Percentiles rank a stretch among this genome's conserved stretches.
Evolutionary conservation across 352 stramenopile genomes (phyloP).

Genomic region (Globisporangium orthogonon): DNA sequence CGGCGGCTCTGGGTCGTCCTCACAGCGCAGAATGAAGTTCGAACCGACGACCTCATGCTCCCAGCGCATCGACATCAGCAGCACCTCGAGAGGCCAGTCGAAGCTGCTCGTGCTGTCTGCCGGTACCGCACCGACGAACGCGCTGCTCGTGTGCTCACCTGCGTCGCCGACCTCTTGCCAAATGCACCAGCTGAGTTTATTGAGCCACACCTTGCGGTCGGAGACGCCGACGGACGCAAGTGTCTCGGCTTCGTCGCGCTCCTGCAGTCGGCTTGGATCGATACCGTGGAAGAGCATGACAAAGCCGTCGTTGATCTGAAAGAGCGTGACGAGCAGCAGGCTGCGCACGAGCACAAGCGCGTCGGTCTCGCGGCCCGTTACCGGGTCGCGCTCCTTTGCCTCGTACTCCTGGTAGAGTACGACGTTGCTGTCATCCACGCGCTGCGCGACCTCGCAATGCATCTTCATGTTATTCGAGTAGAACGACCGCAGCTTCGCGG

Average conservation of each 20-base stretch:
- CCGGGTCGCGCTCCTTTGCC: constrained; percentile 14
- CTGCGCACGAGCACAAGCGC: constrained; percentile 18
- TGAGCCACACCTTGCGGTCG: constrained; percentile 15
- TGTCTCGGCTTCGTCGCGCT: constrained; percentile 15
- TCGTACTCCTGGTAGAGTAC: constrained; percentile 34
- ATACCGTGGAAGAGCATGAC: constrained; percentile 33
- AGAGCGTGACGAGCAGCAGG: constrained; percentile 29
- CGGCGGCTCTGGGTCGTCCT: constrained; percentile 4
- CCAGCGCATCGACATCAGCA: constrained; percentile 18
- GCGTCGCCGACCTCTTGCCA: constrained; percentile 10
- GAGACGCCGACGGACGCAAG: constrained; percentile 15
- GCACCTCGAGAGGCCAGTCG: constrained; percentile 24
- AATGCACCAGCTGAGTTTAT: constrained; percentile 24
- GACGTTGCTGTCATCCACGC: constrained; percentile 27
- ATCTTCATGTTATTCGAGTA: constrained; percentile 31
- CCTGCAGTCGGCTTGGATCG: constrained; percentile 16
- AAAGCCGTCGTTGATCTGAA: constrained; percentile 25
- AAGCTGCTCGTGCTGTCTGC: constrained; percentile 8
- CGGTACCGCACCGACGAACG: constrained; percentile 19
- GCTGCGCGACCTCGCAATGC: constrained; percentile 22
- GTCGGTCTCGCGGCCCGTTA: constrained; percentile 13
- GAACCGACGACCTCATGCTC: constrained; percentile 12
- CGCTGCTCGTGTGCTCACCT: constrained; percentile 9
- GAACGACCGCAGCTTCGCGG: constrained; percentile 13
- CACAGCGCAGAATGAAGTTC: constrained; percentile 5